phyloP scores from a whole-genome alignment of 176 grass and related monocot species.

The Alloteropsis semialata region DNA sequence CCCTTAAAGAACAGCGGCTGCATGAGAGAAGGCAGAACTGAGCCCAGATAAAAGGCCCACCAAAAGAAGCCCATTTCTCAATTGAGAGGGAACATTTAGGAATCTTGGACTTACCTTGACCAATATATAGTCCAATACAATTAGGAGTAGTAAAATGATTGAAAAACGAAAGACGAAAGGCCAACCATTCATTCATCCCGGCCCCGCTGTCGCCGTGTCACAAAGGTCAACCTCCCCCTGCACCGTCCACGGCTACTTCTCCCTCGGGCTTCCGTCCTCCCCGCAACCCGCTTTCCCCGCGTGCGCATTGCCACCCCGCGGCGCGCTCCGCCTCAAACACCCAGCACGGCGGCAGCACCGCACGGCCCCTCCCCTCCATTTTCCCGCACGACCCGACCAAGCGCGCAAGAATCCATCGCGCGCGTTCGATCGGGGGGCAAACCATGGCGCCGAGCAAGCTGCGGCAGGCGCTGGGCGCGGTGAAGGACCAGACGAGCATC shows the following conservation, averaged over 20 bases:
- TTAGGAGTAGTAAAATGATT: no score
- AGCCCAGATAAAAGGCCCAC: neutral
- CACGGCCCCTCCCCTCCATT: neutral
- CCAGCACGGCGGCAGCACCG: no score
- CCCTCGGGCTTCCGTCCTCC: slow-evolving; percentile 22
- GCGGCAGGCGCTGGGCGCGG: slow-evolving; percentile 68
- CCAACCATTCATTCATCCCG: neutral
- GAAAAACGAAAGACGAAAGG: neutral
- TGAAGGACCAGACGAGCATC: slow-evolving; percentile 96
- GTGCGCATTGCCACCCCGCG: slow-evolving; percentile 10
- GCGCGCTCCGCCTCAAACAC: slow-evolving; percentile 4
- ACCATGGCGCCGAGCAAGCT: slow-evolving; percentile 77
- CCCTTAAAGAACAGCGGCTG: no score
- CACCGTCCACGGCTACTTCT: slow-evolving; percentile 33
- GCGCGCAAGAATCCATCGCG: neutral
- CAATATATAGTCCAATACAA: no score
- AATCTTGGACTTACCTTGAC: neutral
- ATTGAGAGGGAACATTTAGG: neutral
- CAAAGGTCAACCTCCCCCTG: neutral
- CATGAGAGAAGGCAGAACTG: no score
- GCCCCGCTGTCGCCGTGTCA: no score
- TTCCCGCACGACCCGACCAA: neutral
- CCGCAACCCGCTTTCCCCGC: slow-evolving; percentile 28
- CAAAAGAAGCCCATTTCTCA: neutral
- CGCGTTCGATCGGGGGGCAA: neutral